These are phyloP conservation scores for Fusarium tjaetaba DNA, from an alignment of 2,329 filamentous ascomycete species.

Conservation along the genomic window DNA sequence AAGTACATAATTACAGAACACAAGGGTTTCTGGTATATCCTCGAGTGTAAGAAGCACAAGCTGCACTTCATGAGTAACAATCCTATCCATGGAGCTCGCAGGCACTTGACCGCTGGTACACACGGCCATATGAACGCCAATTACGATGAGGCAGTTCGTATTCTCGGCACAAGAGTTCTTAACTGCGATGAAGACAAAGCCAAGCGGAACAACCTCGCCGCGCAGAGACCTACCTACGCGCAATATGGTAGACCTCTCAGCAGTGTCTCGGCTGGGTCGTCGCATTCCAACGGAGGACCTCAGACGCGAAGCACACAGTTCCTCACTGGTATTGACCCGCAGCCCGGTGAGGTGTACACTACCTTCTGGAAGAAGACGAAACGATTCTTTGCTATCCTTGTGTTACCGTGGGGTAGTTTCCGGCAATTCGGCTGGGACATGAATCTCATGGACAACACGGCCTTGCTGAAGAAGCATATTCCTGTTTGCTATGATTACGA, in stretches of 20 bases:
- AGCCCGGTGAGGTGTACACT: slow-evolving; percentile 3
- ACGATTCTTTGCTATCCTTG: not conserved
- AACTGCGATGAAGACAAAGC: not conserved
- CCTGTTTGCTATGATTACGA: not conserved
- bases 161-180: rapidly evolving
- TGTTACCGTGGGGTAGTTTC: not conserved
- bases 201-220: not conserved
- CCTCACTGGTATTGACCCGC: not conserved
- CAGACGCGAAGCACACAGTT: not conserved
- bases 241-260: not conserved
- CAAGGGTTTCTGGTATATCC: slow-evolving; percentile 2
- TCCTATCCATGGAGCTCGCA: not conserved
- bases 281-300: not conserved
- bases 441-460: not conserved
- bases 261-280: not conserved
- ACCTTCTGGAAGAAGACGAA: not conserved
- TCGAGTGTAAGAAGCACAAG: not conserved
- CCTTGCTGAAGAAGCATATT: rapidly evolving
- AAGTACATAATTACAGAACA: not conserved
- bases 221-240: not conserved
- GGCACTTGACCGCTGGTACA: not conserved
- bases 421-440: not conserved
- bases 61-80: not conserved
- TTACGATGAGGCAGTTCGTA: not conserved
- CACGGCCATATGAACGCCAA: not conserved